Evolutionary conservation across 1,284 basidiomycete species (phyloP), one percentile per base, ranked within the genome.

Genomic region (Inonotus hispidus): DNA sequence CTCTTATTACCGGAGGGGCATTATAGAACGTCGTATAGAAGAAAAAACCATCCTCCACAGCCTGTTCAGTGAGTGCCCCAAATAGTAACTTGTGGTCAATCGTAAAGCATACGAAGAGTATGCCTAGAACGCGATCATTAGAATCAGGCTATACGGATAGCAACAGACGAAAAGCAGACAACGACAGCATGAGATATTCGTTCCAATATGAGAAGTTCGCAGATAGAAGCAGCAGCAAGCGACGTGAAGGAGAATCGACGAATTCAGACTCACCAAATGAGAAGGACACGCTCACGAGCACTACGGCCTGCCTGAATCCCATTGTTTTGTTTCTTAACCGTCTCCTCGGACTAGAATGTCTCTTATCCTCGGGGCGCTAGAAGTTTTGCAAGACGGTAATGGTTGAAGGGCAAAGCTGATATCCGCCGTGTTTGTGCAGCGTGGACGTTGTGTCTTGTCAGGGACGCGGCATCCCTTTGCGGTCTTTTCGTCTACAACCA

Each of bases 21-120:
- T 92, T 92, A 75, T 84, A 95, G 78, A 95, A 95, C 49, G 90
- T 93, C 58, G 83, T 83, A 71, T 96, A 96, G 75, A 94, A 95
- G 68, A 87, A 83, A 70, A 91, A 87, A 1, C 87, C 93, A 71
- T 94, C 90, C 59, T 81, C 76, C 56, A 90, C 71, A 29, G 83
- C 78, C 63, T 86, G 79, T 0, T 87, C 80, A 6, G 84, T 87
- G 52, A 86, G 70, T 19, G 79, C 73, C 59, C 80, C 73, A 79
- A 87, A 94, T 54, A 96, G 77, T 57, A 95, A 76, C 50, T 87
- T 84, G 71, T 93, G 87, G 79, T 96, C 93, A 58, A 95, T 83
- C 73, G 88, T 88, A 71, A 88, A 86, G 74, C 89, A 94, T 67
- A 95, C 92, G 73, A 93, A 93, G 63, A 95, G 77, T 66, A 95